Base-by-base conservation (phyloP, 2,329 filamentous ascomycete genomes). In the Ascochyta clinopodiicola region DNA sequence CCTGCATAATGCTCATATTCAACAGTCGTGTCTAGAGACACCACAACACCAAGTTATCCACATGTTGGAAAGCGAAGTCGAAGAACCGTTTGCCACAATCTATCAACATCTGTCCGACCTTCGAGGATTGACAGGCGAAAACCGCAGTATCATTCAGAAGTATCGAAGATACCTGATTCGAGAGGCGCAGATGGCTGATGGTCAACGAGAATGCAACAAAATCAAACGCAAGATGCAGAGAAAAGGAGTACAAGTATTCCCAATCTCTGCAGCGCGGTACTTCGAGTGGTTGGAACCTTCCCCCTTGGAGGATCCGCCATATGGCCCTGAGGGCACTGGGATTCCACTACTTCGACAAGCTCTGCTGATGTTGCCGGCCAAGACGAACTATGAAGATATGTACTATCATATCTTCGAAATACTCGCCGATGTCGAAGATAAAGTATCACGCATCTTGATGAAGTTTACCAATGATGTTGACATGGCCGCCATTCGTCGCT, bases 161-260 rank as follows among this genome's bases (percentile, higher is more conserved):
- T 31, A 31, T 31, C 10, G 15, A 13, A 31, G 1, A n/a, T 51
- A 45, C 21, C 6, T 52, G 29, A 31, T 46, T 17, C 31, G 13
- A 2, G 36, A 42, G 7, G 49, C 49, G 1, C 29, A 46, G 8
- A 36, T 52, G 37, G 49, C 49, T 2, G 6, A 7, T 7, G 10
- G 27, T 17, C 15, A 22, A 13, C 31, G 15, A 9, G 49, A 52
- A 9, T 24, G 19, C 7, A 37, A 37, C 12, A 36, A 36, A 7
- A 42, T 53, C 34, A 29, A 17, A 35, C 27, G 5, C 0, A 44
- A 53, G 15, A 35, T 63, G 50, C 40, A 51, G 6, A n/a, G n/a
- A 1, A 59, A 57, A 13, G 51, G 51, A 4, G 45, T 63, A 15
- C 29, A 38, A 17, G 39, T 47, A 6, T 59, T 59, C 25, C 29